Conservation (phyloP, 2,329 filamentous ascomycete species). For the Colletotrichum godetiae region DNA sequence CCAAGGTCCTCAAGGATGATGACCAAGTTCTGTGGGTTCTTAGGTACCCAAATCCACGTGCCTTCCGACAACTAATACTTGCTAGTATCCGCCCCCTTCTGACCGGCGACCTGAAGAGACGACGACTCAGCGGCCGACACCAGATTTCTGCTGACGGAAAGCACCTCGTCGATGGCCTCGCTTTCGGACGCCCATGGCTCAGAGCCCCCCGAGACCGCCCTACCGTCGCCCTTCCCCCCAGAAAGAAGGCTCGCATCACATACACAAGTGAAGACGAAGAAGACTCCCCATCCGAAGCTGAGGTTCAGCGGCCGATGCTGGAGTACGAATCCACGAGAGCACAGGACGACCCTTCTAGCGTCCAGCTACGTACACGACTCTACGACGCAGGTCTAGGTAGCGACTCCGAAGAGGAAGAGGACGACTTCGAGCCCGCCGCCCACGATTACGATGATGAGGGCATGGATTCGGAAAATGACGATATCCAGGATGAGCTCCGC, state of each 20-base stretch:
- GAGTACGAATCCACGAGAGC: conserved; percentile 35
- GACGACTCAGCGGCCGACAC: conserved; percentile 79
- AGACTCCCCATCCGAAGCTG: conserved; percentile 49
- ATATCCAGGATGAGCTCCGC: conserved; percentile 53
- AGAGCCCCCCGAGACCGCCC: conserved; percentile 71
- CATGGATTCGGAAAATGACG: conserved; percentile 34
- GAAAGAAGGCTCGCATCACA: conserved; percentile 72
- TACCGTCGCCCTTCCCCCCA: conserved; percentile 75
- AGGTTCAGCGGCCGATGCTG: conserved; percentile 42
- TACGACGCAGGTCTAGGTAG: conserved; percentile 44
- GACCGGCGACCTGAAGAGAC: conserved; percentile 77
- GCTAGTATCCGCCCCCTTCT: conserved; percentile 81
- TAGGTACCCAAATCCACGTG: not conserved
- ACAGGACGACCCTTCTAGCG: conserved; percentile 37
- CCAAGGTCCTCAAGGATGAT: conserved; percentile 79
- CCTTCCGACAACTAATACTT: conserved; percentile 30
- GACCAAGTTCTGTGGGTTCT: conserved; percentile 80
- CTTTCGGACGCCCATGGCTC: conserved; percentile 82
- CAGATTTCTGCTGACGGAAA: conserved; percentile 84
- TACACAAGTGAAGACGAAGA: conserved; percentile 52
- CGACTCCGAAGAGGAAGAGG: conserved; percentile 39
- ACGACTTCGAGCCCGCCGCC: conserved; percentile 34
- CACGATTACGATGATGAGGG: conserved; percentile 35
- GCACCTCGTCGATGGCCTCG: conserved; percentile 86
- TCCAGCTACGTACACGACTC: conserved; percentile 44